Conservation (phyloP, 2,329 filamentous ascomycete genomes). For the Teratosphaeriaceae sp. region DNA sequence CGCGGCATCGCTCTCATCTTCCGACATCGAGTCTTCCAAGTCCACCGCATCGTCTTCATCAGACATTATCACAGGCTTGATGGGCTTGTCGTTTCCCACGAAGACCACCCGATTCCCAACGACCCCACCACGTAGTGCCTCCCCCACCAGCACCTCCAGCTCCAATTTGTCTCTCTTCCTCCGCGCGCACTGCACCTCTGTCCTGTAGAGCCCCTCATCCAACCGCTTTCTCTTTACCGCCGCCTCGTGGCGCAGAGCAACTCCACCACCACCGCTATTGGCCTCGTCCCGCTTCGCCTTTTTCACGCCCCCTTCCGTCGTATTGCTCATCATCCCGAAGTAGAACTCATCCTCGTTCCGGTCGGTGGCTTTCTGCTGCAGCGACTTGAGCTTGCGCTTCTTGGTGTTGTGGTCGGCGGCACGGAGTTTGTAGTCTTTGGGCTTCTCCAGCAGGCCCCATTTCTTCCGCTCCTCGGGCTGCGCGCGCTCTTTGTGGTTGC, state of each 20-base stretch:
- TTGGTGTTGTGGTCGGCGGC: slow-evolving; percentile 59
- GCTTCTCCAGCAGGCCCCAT: slow-evolving; percentile 91
- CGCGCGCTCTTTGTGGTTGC: slow-evolving; percentile 82
- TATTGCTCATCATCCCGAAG: slow-evolving; percentile 55
- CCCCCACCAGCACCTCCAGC: slow-evolving; percentile 18
- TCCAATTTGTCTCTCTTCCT: slow-evolving; percentile 48
- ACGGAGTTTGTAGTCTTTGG: slow-evolving; percentile 70
- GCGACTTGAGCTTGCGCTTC: slow-evolving; percentile 51
- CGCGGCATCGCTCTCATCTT: slow-evolving; percentile 15
- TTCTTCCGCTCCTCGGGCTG: slow-evolving; percentile 78
- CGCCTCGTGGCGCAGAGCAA: slow-evolving; percentile 47
- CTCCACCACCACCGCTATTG: slow-evolving; percentile 24
- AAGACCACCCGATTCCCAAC: slow-evolving; percentile 33
- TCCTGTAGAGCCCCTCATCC: slow-evolving; percentile 56
- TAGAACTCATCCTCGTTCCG: slow-evolving; percentile 62
- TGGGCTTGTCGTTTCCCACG: slow-evolving; percentile 25
- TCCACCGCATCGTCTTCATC: slow-evolving; percentile 3
- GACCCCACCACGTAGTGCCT: slow-evolving; percentile 18
- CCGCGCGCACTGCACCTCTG: slow-evolving; percentile 49
- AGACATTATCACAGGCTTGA: slow-evolving; percentile 5
- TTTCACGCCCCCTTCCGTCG: slow-evolving; percentile 41
- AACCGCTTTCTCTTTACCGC: slow-evolving; percentile 61
- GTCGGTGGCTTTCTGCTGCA: slow-evolving; percentile 53
- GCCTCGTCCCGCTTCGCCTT: slow-evolving; percentile 40
- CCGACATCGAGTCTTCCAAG: slow-evolving; percentile 7